Base-by-base conservation (phyloP, 805 yeast genomes). In the Lachancea kluyveri region DNA sequence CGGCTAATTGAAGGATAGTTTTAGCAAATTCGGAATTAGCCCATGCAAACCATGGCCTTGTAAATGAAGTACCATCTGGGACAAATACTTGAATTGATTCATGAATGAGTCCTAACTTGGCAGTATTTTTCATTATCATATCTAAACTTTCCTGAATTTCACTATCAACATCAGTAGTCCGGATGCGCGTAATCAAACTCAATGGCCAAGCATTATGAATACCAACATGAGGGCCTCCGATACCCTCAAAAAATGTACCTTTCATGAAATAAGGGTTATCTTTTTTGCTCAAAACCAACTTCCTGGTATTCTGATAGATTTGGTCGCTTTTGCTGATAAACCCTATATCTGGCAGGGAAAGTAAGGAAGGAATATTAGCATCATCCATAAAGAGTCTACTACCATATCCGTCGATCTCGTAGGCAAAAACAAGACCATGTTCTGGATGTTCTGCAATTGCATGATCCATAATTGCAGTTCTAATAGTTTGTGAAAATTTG, bases 21-120 rank as follows among this genome's bases (percentile, higher is more conserved):
- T 83, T 83, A 13, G 87, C 95, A 60, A 86, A 84, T 57, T 87
- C 95, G 1, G 94, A 77, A 52, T 86, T 86, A 45, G 94, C 82
- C 96, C 96, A 86, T 4, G 94, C 80, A 62, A 87, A 87, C 96
- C 96, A 86, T 3, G 92, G 73, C 38, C 96, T 63, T 0, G 95
- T 82, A 52, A 57, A 87, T n/a, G 55, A 57, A 7, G 39, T 35
- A 1, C 74, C 77, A 2, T 42, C 37, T 2, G 62, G 62, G 5
- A 68, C 59, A 43, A 77, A 67, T 7, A 85, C 94, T 36, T 80
- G 61, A 3, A 86, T 74, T 36, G 81, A 70, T 60, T 86, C 96
- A 52, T 86, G 95, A 74, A 86, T 77, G 35, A 86, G 64, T 0
- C 96, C 96, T 13, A 85, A 61, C 0, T 77, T 79, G 2, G 68